Percentiles rank a stretch among this genome's conserved stretches.
phyloP scores from a whole-genome alignment of 768 basidiomycete species.

The Russula abietina region DNA sequence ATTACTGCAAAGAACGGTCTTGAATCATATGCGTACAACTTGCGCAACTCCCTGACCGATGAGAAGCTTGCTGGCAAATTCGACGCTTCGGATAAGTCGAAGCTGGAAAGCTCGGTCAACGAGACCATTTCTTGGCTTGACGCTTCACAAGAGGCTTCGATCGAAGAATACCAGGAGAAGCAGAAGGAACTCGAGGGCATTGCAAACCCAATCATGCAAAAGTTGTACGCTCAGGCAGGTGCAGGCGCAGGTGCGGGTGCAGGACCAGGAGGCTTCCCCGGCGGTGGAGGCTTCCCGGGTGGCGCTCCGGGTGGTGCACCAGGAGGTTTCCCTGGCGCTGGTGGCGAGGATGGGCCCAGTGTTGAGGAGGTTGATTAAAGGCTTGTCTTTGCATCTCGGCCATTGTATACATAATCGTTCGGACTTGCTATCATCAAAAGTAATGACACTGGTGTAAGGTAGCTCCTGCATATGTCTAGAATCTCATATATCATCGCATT shows the following conservation, averaged over 20 bases:
- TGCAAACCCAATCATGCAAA: constrained; percentile 71
- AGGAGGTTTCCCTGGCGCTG: constrained; percentile 49
- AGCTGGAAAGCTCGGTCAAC: constrained; percentile 74
- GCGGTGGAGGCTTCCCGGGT: constrained; percentile 33
- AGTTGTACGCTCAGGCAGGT: constrained; percentile 58
- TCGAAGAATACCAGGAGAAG: constrained; percentile 88
- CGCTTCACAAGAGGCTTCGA: constrained; percentile 78
- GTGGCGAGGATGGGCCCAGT: constrained; percentile 73
- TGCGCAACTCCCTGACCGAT: constrained; percentile 81
- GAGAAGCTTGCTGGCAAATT: constrained; percentile 87
- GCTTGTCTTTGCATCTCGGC: constrained; percentile 20
- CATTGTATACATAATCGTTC: constrained; percentile 24
- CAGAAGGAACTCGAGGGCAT: constrained; percentile 89
- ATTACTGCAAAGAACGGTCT: constrained; percentile 86
- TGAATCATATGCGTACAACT: constrained; percentile 93
- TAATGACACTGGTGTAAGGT: constrained; percentile 23
- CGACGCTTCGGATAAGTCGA: constrained; percentile 76
- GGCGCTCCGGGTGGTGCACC: constrained; percentile 52
- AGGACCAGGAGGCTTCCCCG: constrained; percentile 39
- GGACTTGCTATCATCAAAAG: constrained; percentile 24
- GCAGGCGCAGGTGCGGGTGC: constrained; percentile 50
- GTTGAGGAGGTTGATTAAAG: constrained; percentile 86
- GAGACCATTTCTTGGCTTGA: constrained; percentile 87
- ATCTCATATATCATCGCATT: constrained; percentile 21
- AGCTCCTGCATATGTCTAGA: constrained; percentile 22